phyloP scores from a whole-genome alignment of 805 yeast genomes.

The Kluyveromyces siamensis region DNA sequence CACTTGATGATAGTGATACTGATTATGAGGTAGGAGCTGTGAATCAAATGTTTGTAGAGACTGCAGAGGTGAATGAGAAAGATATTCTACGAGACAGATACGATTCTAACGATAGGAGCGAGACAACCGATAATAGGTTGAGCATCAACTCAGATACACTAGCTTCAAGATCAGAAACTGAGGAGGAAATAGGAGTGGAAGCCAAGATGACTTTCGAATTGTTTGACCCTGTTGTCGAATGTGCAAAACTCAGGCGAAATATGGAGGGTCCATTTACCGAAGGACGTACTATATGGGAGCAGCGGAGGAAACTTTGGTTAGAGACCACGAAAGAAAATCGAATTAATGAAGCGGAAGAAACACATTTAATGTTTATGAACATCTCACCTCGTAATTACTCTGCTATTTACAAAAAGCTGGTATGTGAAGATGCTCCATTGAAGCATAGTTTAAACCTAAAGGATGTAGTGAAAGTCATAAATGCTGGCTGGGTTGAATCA shows the following conservation, averaged over 20 bases:
- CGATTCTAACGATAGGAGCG: slow-evolving; percentile 20
- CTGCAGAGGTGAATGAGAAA: slow-evolving; percentile 17
- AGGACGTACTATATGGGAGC: slow-evolving; percentile 62
- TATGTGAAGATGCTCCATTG: slow-evolving; percentile 59
- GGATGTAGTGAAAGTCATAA: slow-evolving; percentile 62
- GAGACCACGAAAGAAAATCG: slow-evolving; percentile 16
- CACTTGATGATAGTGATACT: slow-evolving; percentile 5
- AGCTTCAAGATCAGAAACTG: not conserved
- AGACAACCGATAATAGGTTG: slow-evolving; percentile 10
- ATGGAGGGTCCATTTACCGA: slow-evolving; percentile 35
- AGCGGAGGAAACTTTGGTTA: slow-evolving; percentile 62
- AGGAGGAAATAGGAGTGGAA: slow-evolving; percentile 5
- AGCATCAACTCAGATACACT: slow-evolving; percentile 11
- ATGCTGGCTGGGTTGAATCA: slow-evolving; percentile 77
- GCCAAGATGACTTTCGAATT: slow-evolving; percentile 17
- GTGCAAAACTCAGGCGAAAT: slow-evolving; percentile 21
- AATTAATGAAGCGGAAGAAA: slow-evolving; percentile 10
- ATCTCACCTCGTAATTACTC: slow-evolving; percentile 44
- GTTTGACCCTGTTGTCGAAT: slow-evolving; percentile 28
- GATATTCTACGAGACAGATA: slow-evolving; percentile 1
- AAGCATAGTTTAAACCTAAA: slow-evolving; percentile 62
- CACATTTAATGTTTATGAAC: slow-evolving; percentile 19
- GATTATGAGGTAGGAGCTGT: slow-evolving; percentile 14
- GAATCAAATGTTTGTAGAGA: slow-evolving; percentile 40
- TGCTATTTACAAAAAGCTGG: slow-evolving; percentile 58